These are phyloP conservation scores for Penicillium sp. DNA, from an alignment of 2,329 filamentous ascomycete species.

Conservation along the genomic window DNA sequence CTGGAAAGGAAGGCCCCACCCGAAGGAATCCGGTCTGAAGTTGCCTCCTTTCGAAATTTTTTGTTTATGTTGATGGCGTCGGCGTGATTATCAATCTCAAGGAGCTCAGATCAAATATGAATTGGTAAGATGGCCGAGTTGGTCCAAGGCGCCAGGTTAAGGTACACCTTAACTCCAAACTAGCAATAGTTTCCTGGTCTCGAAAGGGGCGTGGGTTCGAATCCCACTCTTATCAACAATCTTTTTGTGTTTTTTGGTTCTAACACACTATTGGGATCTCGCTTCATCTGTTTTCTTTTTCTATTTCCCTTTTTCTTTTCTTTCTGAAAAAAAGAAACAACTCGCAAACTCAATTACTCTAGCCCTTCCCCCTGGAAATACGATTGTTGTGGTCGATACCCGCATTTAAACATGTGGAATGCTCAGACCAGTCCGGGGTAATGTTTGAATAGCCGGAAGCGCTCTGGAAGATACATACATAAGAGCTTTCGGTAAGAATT, in stretches of 20 bases:
- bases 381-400: no score
- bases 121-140: conserved; percentile 37
- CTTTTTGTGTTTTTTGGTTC: not conserved
- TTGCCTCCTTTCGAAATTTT: not conserved
- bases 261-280: no score
- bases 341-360: no score
- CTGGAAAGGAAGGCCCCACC: conserved; percentile 5
- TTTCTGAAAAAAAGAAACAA: no score
- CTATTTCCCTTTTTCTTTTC: not conserved
- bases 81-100: not conserved
- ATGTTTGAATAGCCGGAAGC: no score
- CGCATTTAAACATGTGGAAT: no score
- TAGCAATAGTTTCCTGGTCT: conserved; percentile 13
- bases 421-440: no score
- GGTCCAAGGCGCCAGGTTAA: conserved; percentile 38
- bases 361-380: no score
- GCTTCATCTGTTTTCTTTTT: not conserved
- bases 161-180: conserved; percentile 26
- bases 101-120: not conserved
- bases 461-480: no score
- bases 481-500: no score
- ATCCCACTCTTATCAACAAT: conserved; percentile 11
- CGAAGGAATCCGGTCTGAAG: conserved; percentile 1
- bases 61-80: not conserved
- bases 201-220: conserved; percentile 13